phyloP scores from a whole-genome alignment of 148 eudicot species.

The Cornus kousa region DNA sequence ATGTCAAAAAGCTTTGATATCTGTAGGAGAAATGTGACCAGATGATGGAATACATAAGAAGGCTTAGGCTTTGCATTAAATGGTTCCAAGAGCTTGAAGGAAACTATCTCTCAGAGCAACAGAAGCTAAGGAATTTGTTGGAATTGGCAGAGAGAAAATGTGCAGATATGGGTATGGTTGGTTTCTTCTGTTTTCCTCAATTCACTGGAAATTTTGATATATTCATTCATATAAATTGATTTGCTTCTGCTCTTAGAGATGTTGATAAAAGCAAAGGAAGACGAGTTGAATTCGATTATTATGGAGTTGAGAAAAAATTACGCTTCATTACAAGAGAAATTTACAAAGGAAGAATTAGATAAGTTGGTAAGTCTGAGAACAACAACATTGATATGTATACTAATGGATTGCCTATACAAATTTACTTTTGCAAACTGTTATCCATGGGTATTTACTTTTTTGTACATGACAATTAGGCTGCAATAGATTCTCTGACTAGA shows the following conservation, averaged over 20 bases:
- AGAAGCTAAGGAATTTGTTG: conserved; percentile 50
- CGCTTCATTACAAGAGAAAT: conserved; percentile 65
- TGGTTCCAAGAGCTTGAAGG: conserved; percentile 95
- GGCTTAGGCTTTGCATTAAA: conserved; percentile 74
- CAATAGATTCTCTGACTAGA: conserved; percentile 59
- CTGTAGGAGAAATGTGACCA: conserved; percentile 87
- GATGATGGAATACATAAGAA: conserved; percentile 78
- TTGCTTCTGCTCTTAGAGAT: conserved; percentile 47
- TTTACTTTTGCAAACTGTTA: too few species aligned
- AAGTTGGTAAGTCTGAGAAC: conserved; percentile 57
- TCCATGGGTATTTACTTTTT: not conserved
- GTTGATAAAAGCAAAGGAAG: conserved; percentile 82
- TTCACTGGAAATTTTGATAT: not conserved
- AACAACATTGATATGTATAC: not conserved
- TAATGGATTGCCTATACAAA: not conserved
- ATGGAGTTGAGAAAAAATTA: conserved; percentile 73
- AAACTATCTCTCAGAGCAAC: conserved; percentile 64
- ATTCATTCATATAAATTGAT: conserved; percentile 9
- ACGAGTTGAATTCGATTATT: conserved; percentile 81
- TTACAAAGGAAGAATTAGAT: conserved; percentile 67
- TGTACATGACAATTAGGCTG: conserved; percentile 42
- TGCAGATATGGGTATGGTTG: conserved; percentile 60
- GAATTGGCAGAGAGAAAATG: conserved; percentile 66
- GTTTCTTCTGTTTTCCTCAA: not conserved
- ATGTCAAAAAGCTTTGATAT: not conserved